phyloP scores from a whole-genome alignment of 257 asterid genomes.

The Anisodus acutangulus region DNA sequence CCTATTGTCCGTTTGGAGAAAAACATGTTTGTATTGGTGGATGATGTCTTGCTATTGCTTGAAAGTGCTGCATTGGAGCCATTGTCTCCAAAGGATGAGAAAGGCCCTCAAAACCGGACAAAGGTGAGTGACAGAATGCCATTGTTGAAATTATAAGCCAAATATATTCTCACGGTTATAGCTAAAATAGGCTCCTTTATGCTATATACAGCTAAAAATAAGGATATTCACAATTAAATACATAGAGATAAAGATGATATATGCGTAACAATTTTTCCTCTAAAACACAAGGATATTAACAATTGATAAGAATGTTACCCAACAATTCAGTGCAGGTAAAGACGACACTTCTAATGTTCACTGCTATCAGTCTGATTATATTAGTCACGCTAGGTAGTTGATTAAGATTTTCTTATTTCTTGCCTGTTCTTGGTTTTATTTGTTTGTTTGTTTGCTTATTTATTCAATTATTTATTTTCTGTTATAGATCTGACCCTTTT shows the following conservation, averaged over 20 bases:
- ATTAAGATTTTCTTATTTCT: conserved; percentile 15
- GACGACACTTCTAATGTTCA: not conserved
- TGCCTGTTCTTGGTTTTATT: not conserved
- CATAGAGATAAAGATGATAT: not conserved
- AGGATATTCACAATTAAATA: not conserved
- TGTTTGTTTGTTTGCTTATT: not conserved
- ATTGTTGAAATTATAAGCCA: conserved; percentile 10
- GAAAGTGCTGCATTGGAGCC: conserved; percentile 95
- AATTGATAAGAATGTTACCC: not conserved
- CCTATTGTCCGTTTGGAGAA: conserved; percentile 75
- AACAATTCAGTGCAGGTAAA: conserved; percentile 6
- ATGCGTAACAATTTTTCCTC: not conserved
- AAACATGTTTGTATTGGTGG: conserved; percentile 78
- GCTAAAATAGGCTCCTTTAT: not conserved
- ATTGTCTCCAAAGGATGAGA: conserved; percentile 95
- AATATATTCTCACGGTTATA: not conserved
- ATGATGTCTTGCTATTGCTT: conserved; percentile 82
- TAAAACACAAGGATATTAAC: not conserved
- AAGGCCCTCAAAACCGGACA: conserved; percentile 94
- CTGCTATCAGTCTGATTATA: not conserved
- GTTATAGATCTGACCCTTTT: not conserved
- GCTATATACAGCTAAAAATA: not conserved
- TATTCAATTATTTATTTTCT: not conserved
- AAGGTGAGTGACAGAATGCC: conserved; percentile 55
- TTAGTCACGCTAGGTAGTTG: not conserved